Base-by-base conservation (phyloP, 331 rosid genomes). In the Quercus tomentella region DNA sequence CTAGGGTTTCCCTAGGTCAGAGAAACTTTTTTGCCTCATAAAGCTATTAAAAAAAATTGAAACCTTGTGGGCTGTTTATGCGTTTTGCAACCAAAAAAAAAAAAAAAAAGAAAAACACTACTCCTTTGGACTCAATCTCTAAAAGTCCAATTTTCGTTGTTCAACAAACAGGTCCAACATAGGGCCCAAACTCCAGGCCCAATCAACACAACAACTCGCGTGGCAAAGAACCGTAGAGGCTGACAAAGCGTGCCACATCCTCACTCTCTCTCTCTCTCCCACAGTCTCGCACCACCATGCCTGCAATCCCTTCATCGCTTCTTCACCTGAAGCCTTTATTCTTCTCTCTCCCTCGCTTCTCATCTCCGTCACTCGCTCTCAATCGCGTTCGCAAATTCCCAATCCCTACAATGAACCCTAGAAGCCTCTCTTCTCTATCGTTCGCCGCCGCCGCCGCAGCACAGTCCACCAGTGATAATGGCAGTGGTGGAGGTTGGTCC, bases 271-370 rank as follows among this genome's bases (percentile, higher is more conserved):
- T 37, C 78, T 6, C 57, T 6, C 35, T 33, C 7, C 0, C 76
- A 56, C 28, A 25, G 22, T 3, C 15, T 25, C 52, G 30, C 35
- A 16, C 73, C 37, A 21, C 89, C 83, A 93, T 91, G 92, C 82
- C 88, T 73, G 90, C 87, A 55, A 80, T 82, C 62, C 61, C 93
- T 31, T 49, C 87, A 23, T 78, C 93, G 4, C 87, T 89, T 82
- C 86, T 85, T 70, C 81, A 28, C 61, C 30, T 80, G 28, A 85
- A 80, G 25, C 91, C 91, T 51, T 68, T 90, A 60, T 75, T 84
- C 31, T 79, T 85, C 73, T 87, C 88, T 35, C 80, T 87, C 70
- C 65, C 62, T 51, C 35, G 41, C 62, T 84, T 76, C 9, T 82
- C 85, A 15, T 80, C 92, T 75, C 81, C 90, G 3, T 72, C 89